Conservation (phyloP, 2,329 filamentous ascomycete species). For the Daldinia sp. region DNA sequence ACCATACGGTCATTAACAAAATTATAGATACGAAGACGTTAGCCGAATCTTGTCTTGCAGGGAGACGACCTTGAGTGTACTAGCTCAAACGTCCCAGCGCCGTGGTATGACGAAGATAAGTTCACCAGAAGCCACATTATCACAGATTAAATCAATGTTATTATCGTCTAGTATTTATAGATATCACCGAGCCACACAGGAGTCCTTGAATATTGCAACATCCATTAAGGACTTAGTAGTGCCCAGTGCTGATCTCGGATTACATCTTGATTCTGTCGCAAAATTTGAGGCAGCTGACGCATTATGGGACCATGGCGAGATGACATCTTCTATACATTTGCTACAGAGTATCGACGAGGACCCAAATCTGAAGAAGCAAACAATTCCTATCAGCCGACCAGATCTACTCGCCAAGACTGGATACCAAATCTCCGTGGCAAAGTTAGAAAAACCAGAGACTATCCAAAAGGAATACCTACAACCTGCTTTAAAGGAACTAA, state of each 20-base stretch:
- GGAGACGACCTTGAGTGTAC: constrained; percentile 80
- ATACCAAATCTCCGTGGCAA: constrained; percentile 86
- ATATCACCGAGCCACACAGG: constrained; percentile 82
- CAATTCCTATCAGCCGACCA: constrained; percentile 75
- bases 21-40: constrained; percentile 75
- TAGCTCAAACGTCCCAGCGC: constrained; percentile 75
- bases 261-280: constrained; percentile 79
- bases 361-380: constrained; percentile 70
- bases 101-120: constrained; percentile 67
- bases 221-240: constrained; percentile 80
- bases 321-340: constrained; percentile 87
- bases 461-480: constrained; percentile 89
- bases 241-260: constrained; percentile 72
- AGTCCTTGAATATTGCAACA: constrained; percentile 85
- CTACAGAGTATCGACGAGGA: constrained; percentile 75
- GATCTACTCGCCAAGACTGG: constrained; percentile 88
- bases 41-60: constrained; percentile 83
- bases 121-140: constrained; percentile 69
- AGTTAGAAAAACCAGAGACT: constrained; percentile 87
- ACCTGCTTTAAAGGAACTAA: constrained; percentile 83
- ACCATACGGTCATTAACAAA: constrained; percentile 35
- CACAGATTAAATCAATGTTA: constrained; percentile 81
- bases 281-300: constrained; percentile 87
- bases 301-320: constrained; percentile 93
- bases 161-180: constrained; percentile 78